A percentile compares a stretch with the other conserved stretches of the same genome.
Evolutionary conservation across 1,284 basidiomycete species (phyloP).

Genomic region (Stygiomarasmius scandens): DNA sequence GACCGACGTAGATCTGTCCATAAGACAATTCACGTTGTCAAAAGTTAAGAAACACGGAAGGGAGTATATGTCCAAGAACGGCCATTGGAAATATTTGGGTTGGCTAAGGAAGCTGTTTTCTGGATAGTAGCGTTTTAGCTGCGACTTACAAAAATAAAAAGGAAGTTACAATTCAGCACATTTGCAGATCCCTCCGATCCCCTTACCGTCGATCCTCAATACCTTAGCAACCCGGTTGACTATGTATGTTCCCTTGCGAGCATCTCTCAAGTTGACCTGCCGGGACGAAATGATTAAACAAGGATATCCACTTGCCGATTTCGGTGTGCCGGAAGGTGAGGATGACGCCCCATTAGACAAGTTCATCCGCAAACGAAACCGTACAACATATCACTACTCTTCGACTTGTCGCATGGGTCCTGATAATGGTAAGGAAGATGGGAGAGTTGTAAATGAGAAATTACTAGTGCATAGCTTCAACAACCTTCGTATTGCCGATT

Average conservation of each 20-base stretch:
- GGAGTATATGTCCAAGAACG: no score
- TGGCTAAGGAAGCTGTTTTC: no score
- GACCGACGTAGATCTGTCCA: no score
- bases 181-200: conserved; percentile 10
- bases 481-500: conserved; percentile 28
- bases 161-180: no score
- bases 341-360: conserved; percentile 15
- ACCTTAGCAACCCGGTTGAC: conserved; percentile 7
- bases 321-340: conserved; percentile 2
- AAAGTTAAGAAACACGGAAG: no score
- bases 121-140: no score
- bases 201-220: conserved; percentile 10
- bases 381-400: conserved; percentile 15
- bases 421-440: conserved; percentile 8
- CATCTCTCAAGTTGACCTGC: conserved; percentile 6
- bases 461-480: conserved; percentile 26
- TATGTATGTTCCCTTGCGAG: conserved; percentile 7
- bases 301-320: conserved; percentile 13
- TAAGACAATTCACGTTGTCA: no score
- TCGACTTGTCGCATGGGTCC: conserved; percentile 19
- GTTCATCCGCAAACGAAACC: conserved; percentile 9
- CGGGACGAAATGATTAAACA: conserved; percentile 10
- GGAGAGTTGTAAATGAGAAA: conserved; percentile 27
- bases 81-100: no score
- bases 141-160: no score